phyloP scores from a whole-genome alignment of 805 yeast species.

The Saccharomycopsis schoenii region DNA sequence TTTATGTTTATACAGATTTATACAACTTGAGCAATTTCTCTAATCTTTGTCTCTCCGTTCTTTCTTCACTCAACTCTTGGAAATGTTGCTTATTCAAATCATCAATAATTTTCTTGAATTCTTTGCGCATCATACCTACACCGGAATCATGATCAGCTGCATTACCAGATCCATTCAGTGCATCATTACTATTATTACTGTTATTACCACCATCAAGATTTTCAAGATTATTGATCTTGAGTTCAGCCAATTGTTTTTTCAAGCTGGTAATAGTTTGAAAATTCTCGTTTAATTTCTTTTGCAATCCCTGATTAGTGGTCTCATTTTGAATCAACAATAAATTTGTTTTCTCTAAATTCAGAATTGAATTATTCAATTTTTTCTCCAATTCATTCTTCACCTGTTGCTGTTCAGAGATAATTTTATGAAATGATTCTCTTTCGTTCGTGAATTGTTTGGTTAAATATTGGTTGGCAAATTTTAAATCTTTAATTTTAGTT shows the following conservation, averaged over 20 bases:
- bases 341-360: slow-evolving; percentile 17
- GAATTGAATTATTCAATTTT: slow-evolving; percentile 22
- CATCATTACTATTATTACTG: background rate
- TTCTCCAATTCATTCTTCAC: slow-evolving; percentile 29
- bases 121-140: slow-evolving; percentile 20
- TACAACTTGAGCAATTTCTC: slow-evolving; percentile 19
- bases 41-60: slow-evolving; percentile 29
- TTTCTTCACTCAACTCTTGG: slow-evolving; percentile 33
- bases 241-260: slow-evolving; percentile 29
- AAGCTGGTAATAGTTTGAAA: slow-evolving; percentile 33
- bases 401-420: slow-evolving; percentile 33
- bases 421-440: slow-evolving; percentile 31
- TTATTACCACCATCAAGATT: background rate
- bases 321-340: slow-evolving; percentile 13
- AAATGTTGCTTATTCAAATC: slow-evolving; percentile 39
- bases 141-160: slow-evolving; percentile 1
- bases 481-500: slow-evolving; percentile 35
- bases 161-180: background rate
- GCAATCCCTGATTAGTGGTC: slow-evolving; percentile 8
- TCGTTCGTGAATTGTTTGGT: slow-evolving; percentile 37
- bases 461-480: slow-evolving; percentile 37
- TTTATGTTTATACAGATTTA: slow-evolving; percentile 1
- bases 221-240: slow-evolving; percentile 32
- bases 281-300: slow-evolving; percentile 20
- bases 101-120: slow-evolving; percentile 21